A percentile compares a stretch with the other conserved stretches of the same genome.
phyloP scores from a whole-genome alignment of 75 land plant species.

The Pinus albicaulis region DNA sequence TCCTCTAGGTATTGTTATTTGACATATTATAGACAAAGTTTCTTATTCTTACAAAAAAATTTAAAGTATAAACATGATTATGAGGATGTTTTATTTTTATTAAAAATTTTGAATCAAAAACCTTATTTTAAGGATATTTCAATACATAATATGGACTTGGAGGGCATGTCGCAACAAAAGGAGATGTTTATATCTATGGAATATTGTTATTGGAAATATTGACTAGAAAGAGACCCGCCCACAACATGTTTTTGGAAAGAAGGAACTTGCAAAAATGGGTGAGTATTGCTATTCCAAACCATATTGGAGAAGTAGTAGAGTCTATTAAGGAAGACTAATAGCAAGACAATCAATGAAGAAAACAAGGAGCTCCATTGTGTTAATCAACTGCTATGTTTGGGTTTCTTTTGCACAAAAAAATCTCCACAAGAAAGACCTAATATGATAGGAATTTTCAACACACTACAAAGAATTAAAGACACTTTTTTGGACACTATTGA shows the following conservation, averaged over 20 bases:
- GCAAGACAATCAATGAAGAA: not conserved
- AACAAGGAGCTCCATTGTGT: not conserved
- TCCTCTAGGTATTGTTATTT: no score
- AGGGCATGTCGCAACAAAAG: slow-evolving; percentile 14
- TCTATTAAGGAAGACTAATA: not conserved
- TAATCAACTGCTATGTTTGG: not conserved
- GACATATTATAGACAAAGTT: no score
- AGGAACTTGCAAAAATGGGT: not conserved
- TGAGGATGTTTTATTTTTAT: no score
- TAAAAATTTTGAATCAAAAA: no score
- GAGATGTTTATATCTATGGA: slow-evolving; percentile 36
- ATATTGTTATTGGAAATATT: slow-evolving; percentile 28
- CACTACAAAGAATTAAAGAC: not conserved
- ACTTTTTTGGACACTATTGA: not conserved
- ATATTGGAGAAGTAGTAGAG: not conserved
- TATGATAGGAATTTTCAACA: slow-evolving; percentile 20
- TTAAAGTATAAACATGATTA: no score
- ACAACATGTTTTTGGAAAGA: not conserved
- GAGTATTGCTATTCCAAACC: not conserved
- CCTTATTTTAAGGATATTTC: not conserved
- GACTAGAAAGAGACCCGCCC: slow-evolving; percentile 8
- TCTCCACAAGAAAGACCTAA: slow-evolving; percentile 24
- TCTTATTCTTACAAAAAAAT: no score
- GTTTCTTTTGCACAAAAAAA: slow-evolving; percentile 24
- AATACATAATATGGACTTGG: slow-evolving; percentile 17